Percentiles rank a stretch among this genome's conserved stretches.
Conservation (phyloP, 352 stramenopile species). For the Peronospora belbahrii region DNA sequence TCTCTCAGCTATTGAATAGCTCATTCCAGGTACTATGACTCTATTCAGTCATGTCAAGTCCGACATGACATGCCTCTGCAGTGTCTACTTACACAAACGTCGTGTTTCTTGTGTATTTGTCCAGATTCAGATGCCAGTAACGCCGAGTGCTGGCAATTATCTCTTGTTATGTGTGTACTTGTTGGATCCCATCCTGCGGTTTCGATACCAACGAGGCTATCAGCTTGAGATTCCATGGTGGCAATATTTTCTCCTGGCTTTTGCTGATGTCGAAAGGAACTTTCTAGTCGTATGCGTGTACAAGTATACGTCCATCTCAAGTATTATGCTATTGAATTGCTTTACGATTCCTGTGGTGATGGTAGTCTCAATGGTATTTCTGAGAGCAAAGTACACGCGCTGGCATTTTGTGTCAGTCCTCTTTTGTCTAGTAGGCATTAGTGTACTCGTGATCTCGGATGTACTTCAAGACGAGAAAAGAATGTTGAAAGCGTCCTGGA, state of each 20-base stretch:
- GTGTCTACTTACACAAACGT: too few species aligned
- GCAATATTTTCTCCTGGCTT: constrained; percentile 83
- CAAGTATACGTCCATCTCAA: constrained; percentile 94
- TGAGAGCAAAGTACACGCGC: constrained; percentile 73
- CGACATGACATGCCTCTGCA: too few species aligned
- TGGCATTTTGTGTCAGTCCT: too few species aligned
- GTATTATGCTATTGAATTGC: constrained; percentile 92
- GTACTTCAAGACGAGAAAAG: constrained; percentile 39
- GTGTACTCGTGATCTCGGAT: too few species aligned
- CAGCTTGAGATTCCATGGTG: constrained; percentile 67
- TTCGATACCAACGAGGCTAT: constrained; percentile 39
- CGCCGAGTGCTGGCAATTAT: too few species aligned
- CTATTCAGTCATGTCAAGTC: too few species aligned
- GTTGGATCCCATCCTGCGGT: constrained; percentile 34
- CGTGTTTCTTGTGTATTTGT: too few species aligned
- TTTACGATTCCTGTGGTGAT: constrained; percentile 94
- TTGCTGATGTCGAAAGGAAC: constrained; percentile 94
- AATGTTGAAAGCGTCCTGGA: too few species aligned
- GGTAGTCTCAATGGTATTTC: constrained; percentile 86
- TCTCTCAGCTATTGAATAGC: too few species aligned
- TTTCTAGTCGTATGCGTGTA: constrained; percentile 93
- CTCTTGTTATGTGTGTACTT: constrained; percentile 55
- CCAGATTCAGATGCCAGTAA: too few species aligned
- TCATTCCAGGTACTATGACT: too few species aligned
- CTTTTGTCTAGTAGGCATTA: too few species aligned